Evolutionary conservation across 768 basidiomycete genomes (phyloP).

Genomic region (Leccinum longicurvipes): DNA sequence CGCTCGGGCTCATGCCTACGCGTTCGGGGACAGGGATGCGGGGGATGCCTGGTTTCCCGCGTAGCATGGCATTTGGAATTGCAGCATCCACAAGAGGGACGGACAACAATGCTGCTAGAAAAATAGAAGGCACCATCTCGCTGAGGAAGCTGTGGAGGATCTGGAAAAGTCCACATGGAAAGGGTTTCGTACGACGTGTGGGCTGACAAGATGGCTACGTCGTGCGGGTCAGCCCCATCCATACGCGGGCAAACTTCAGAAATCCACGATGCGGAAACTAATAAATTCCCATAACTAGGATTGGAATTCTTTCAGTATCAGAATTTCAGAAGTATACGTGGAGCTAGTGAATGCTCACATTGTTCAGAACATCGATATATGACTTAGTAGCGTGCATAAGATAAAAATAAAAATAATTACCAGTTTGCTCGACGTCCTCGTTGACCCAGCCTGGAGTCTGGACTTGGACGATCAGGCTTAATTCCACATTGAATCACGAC

Average conservation of each 20-base stretch:
- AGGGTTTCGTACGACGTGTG: not conserved
- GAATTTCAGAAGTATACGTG: not conserved
- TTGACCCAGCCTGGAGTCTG: too few relatives aligned
- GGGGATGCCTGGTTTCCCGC: constrained; percentile 16
- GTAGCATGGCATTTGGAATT: constrained; percentile 22
- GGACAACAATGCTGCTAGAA: constrained; percentile 12
- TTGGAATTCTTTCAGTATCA: not conserved
- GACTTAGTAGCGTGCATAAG: too few relatives aligned
- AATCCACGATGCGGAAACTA: too few relatives aligned
- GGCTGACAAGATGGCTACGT: not conserved
- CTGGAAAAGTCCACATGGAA: not conserved
- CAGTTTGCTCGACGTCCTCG: too few relatives aligned
- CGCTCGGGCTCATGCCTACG: constrained; percentile 16
- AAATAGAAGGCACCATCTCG: not conserved
- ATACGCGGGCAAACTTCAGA: not conserved
- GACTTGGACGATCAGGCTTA: too few relatives aligned
- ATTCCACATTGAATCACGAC: too few relatives aligned
- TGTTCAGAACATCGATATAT: not conserved
- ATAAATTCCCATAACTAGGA: not conserved
- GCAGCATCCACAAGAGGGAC: constrained; percentile 17
- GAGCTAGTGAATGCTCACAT: not conserved
- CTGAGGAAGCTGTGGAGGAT: not conserved
- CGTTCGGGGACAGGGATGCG: constrained; percentile 9
- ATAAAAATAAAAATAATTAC: too few relatives aligned
- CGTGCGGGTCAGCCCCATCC: not conserved